These are phyloP conservation scores for Hermanozyma aechmeae DNA, from an alignment of 805 yeast genomes.

Conservation along the genomic window DNA sequence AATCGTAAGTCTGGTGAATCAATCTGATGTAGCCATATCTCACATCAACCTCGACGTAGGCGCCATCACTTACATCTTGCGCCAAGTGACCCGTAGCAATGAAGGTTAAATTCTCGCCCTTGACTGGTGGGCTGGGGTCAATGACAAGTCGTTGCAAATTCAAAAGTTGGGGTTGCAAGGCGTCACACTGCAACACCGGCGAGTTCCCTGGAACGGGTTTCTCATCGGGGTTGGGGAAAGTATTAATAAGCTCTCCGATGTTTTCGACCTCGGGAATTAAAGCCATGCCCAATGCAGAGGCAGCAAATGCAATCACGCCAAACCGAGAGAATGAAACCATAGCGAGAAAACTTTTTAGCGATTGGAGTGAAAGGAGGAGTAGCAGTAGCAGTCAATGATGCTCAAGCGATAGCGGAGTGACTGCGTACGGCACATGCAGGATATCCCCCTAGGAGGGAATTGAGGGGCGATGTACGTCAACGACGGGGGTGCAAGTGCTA, in stretches of 20 bases:
- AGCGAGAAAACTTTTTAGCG: no score
- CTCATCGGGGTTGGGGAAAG: conserved; percentile 22
- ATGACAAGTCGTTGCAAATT: conserved; percentile 49
- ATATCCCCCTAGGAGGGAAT: no score
- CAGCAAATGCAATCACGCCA: no score
- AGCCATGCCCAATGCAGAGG: no score
- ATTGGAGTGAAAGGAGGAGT: no score
- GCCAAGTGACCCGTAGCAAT: conserved; percentile 60
- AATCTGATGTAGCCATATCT: conserved; percentile 86
- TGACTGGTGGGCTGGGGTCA: conserved; percentile 79
- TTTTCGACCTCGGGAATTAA: no score
- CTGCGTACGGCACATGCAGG: no score
- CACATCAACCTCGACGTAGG: conserved; percentile 92
- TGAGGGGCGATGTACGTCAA: no score
- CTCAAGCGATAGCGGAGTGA: no score
- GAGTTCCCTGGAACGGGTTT: conserved; percentile 87
- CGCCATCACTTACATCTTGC: conserved; percentile 62
- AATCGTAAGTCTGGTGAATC: conserved; percentile 81
- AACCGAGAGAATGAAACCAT: no score
- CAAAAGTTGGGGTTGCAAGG: conserved; percentile 52
- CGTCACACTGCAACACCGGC: conserved; percentile 74
- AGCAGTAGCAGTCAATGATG: no score
- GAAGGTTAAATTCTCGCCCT: conserved; percentile 79
- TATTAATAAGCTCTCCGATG: conserved; percentile 3
- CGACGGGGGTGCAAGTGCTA: no score